phyloP scores from a whole-genome alignment of 306 rosid genomes.

The Quercus alba region DNA sequence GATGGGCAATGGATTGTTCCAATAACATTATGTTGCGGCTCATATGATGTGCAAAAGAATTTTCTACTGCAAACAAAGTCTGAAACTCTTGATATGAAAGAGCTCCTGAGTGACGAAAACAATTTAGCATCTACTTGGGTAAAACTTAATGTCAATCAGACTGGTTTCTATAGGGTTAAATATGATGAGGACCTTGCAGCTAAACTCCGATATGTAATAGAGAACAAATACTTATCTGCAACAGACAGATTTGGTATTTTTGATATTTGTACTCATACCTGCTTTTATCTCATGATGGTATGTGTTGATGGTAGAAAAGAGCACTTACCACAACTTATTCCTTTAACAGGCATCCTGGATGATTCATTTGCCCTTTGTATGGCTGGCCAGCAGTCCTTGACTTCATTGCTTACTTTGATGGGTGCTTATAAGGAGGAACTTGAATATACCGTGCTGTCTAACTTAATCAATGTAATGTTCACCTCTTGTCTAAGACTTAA shows the following conservation, averaged over 20 bases:
- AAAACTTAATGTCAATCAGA: conserved; percentile 86
- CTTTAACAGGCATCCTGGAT: conserved; percentile 76
- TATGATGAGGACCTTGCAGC: conserved; percentile 73
- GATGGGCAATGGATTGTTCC: conserved; percentile 90
- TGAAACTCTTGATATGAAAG: conserved; percentile 51
- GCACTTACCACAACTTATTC: conserved; percentile 15
- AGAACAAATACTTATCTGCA: conserved; percentile 61
- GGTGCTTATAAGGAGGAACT: conserved; percentile 72
- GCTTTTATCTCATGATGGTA: background rate
- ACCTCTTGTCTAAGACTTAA: conserved; percentile 14
- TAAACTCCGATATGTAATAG: conserved; percentile 68
- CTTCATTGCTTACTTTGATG: conserved; percentile 77
- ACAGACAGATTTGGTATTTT: conserved; percentile 81
- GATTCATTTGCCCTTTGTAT: conserved; percentile 78
- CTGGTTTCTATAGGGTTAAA: conserved; percentile 96
- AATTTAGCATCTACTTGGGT: conserved; percentile 47
- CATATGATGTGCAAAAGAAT: conserved; percentile 60
- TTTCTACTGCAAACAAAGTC: conserved; percentile 65
- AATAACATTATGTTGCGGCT: conserved; percentile 65
- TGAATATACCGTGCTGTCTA: conserved; percentile 79
- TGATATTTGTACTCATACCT: conserved; percentile 4
- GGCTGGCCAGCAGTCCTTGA: conserved; percentile 68
- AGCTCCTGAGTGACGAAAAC: conserved; percentile 32
- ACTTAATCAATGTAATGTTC: conserved; percentile 66
- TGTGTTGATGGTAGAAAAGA: background rate